Evolutionary conservation across 768 basidiomycete species (phyloP), one percentile per base, ranked within the genome.

Genomic region (Pholiota microspora): DNA sequence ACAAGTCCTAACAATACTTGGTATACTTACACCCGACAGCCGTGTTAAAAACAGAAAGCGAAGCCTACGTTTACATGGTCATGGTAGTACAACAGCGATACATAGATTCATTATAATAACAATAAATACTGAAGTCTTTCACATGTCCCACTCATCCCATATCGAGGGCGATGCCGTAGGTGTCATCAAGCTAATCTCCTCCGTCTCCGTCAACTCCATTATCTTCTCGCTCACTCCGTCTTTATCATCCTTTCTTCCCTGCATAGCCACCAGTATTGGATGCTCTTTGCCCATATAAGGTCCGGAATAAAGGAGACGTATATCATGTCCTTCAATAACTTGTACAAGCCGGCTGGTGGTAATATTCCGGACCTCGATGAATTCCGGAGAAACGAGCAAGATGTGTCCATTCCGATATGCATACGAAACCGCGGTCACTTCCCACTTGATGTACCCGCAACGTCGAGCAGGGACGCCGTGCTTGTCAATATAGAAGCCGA

Each of bases 81-180:
- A n/a, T n/a, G n/a, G n/a, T n/a, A n/a, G n/a, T n/a, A n/a, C n/a
- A n/a, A 42, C 18, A 40, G n/a, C 4, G 13, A 9, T 15, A 16
- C 7, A 42, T 29, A 24, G 18, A 18, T 31, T 13, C 27, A 29
- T 48, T 31, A 28, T 47, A 16, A 32, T 47, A 29, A 48, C n/a
- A 16, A 45, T 28, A 31, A 35, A 18, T 25, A n/a, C n/a, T 25
- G 24, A 40, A 15, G n/a, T 54, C 24, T 23, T n/a, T 66, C 56
- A 72, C 82, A 87, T 84, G 62, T 88, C 87, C 85, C 88, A 90
- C 59, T 88, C 88, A 45, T 86, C 85, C 87, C 89, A 91, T 53
- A 81, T 62, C 13, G 72, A 57, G 29, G 64, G 53, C 15, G 67
- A 54, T 2, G 62, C 42, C 16, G 65, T 48, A 31, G 61, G 57